Percentiles rank a stretch among this genome's conserved stretches.
These are phyloP conservation scores for Peribolospora kevripleyi DNA, from an alignment of 768 basidiomycete species.

Conservation along the genomic window DNA sequence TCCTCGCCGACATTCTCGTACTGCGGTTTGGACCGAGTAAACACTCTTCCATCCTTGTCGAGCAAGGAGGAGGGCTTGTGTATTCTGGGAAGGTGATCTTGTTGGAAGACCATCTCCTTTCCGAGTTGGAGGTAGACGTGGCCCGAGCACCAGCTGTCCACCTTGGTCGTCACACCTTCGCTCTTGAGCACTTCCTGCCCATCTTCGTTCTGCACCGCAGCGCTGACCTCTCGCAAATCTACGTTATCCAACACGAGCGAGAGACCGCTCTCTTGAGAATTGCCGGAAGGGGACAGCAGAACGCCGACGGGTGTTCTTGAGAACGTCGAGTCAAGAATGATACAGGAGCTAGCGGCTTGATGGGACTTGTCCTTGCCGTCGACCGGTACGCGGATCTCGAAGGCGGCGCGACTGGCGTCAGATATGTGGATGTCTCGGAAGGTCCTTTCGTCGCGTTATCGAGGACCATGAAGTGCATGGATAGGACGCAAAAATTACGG, in stretches of 20 bases:
- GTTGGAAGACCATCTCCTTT: constrained; percentile 25
- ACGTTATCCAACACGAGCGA: constrained; percentile 44
- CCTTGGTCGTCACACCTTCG: constrained; percentile 20
- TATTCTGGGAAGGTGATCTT: constrained; percentile 28
- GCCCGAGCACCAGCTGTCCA: constrained; percentile 25
- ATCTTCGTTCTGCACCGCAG: constrained; percentile 30
- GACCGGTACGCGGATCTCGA: too few relatives aligned
- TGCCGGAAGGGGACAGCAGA: not conserved
- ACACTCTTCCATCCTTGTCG: constrained; percentile 18
- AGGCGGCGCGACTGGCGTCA: too few relatives aligned
- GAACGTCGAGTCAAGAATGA: too few relatives aligned
- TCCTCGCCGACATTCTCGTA: too few relatives aligned
- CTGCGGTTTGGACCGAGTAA: not conserved
- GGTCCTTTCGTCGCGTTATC: too few relatives aligned
- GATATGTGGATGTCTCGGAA: too few relatives aligned
- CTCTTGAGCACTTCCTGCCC: constrained; percentile 31
- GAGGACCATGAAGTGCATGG: too few relatives aligned
- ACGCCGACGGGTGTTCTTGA: too few relatives aligned
- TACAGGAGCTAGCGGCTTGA: too few relatives aligned
- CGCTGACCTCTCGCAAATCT: constrained; percentile 34
- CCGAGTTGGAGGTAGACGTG: constrained; percentile 39
- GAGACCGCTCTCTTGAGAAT: too few relatives aligned
- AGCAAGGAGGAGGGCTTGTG: constrained; percentile 36
- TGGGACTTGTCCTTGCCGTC: too few relatives aligned
- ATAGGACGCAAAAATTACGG: too few relatives aligned